Conservation (phyloP, 78 protist genomes). For the slime mould (Dictyostelium discoideum) region dicty_2.7 NC_007090.3:1807501-1808000, state of each 20-base stretch:
- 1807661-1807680: background rate
- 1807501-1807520: slow-evolving; percentile 34
- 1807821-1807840: slow-evolving; percentile 44
- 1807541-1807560: background rate
- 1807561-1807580: background rate
- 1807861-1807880: background rate
- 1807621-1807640: background rate
- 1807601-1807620: background rate
- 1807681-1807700: slow-evolving; percentile 41
- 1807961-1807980: slow-evolving; percentile 30
- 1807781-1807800: slow-evolving; percentile 10
- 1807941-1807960: slow-evolving; percentile 3
- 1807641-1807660: background rate
- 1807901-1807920: background rate
- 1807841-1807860: background rate
- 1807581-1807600: background rate
- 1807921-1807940: background rate
- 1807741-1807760: background rate
- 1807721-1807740: slow-evolving; percentile 22
- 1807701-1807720: slow-evolving; percentile 61
- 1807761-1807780: slow-evolving; percentile 8
- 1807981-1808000: slow-evolving; percentile 41
- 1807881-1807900: background rate
- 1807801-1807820: slow-evolving; percentile 39
- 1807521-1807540: background rate